Percentiles rank a stretch among this genome's conserved stretches.
Evolutionary conservation across 495 filamentous ascomycete genomes (phyloP).

Genomic region (Neurospora intermedia): DNA sequence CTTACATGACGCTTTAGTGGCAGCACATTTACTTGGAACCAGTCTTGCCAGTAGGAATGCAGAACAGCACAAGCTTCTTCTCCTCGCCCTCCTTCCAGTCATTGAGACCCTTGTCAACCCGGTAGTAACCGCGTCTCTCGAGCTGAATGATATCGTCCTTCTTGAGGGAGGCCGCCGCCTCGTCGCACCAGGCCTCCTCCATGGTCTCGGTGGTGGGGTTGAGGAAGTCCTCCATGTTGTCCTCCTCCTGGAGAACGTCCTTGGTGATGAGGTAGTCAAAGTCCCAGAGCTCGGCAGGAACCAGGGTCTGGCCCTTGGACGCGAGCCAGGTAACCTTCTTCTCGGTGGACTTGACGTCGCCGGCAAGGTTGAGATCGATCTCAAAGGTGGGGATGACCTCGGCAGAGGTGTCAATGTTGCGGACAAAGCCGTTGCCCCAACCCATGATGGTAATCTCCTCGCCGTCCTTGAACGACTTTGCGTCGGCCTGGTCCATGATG

Average conservation of each 20-base stretch:
- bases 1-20: background rate
- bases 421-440: conserved; percentile 86
- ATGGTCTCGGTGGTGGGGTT: conserved; percentile 66
- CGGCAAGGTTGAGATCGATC: conserved; percentile 72
- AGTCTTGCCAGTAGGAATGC: conserved; percentile 53
- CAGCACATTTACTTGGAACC: conserved; percentile 13
- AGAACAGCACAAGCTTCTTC: conserved; percentile 62
- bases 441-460: conserved; percentile 95
- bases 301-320: conserved; percentile 57
- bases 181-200: conserved; percentile 67
- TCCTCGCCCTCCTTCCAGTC: conserved; percentile 35
- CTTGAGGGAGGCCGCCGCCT: conserved; percentile 64
- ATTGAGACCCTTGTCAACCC: conserved; percentile 50
- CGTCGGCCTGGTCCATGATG: conserved; percentile 78
- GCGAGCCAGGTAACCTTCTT: conserved; percentile 94
- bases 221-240: conserved; percentile 69
- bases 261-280: conserved; percentile 91
- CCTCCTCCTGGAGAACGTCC: conserved; percentile 75
- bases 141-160: conserved; percentile 87
- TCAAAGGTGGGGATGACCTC: conserved; percentile 55
- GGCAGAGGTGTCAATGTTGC: conserved; percentile 40
- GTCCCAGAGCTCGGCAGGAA: conserved; percentile 76
- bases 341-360: conserved; percentile 86
- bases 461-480: conserved; percentile 64
- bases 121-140: conserved; percentile 84